phyloP scores from a whole-genome alignment of 805 yeast species.

The Yamadazyma philogaea region DNA sequence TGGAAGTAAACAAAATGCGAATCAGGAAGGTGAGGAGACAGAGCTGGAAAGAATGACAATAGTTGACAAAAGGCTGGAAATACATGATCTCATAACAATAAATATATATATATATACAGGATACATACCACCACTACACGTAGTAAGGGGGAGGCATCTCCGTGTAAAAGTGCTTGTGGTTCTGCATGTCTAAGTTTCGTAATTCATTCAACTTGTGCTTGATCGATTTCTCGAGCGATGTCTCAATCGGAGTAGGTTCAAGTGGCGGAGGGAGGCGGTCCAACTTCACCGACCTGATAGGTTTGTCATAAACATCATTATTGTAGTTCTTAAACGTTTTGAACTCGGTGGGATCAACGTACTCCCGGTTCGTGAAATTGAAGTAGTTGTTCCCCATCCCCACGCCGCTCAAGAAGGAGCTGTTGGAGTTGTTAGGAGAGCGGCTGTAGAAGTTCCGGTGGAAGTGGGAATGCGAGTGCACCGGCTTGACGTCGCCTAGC shows the following conservation, averaged over 20 bases:
- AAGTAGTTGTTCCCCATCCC: constrained; percentile 41
- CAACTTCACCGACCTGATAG: background rate
- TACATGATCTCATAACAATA: constrained; percentile 2
- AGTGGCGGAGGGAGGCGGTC: background rate
- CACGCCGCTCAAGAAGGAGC: constrained; percentile 23
- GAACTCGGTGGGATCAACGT: constrained; percentile 10
- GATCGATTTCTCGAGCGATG: constrained; percentile 18
- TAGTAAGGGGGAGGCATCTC: constrained; percentile 29
- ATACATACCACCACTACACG: constrained; percentile 7
- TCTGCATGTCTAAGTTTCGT: constrained; percentile 9
- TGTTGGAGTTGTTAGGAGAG: constrained; percentile 18
- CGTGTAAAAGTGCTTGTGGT: constrained; percentile 11
- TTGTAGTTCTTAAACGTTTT: background rate
- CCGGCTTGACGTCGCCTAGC: constrained; percentile 11
- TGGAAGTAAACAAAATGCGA: background rate
- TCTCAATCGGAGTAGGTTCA: constrained; percentile 11
- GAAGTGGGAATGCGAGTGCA: constrained; percentile 21
- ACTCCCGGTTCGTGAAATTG: constrained; percentile 31
- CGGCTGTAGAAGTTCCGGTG: constrained; percentile 13
- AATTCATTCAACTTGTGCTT: constrained; percentile 18
- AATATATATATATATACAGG: constrained; percentile 1
- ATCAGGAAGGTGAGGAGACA: background rate
- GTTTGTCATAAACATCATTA: constrained; percentile 4
- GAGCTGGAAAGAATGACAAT: no score
- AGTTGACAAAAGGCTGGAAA: no score